phyloP scores from a whole-genome alignment of 192 early-diverging fungal genomes.

The Umbelopsis vinacea region DNA sequence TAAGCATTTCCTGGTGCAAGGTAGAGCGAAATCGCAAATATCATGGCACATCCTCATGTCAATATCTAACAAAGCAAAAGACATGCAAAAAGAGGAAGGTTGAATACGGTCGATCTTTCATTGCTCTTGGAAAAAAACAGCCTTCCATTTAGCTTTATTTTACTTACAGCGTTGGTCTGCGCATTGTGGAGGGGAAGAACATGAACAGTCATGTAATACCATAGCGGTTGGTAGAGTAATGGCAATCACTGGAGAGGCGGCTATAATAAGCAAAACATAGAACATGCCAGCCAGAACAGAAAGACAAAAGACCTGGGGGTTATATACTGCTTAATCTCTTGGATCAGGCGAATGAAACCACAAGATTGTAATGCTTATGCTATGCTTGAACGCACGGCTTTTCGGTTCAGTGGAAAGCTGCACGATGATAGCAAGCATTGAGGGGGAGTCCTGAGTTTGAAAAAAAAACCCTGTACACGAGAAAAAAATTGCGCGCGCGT shows the following conservation, averaged over 20 bases:
- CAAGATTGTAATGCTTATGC: too few species aligned
- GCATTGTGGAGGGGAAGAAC: neutral
- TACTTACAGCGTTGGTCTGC: neutral
- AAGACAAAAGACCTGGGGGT: neutral
- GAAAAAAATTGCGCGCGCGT: neutral
- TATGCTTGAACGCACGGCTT: too few species aligned
- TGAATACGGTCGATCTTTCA: neutral
- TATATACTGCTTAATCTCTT: neutral
- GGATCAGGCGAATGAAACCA: neutral
- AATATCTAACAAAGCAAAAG: neutral
- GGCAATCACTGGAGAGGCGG: neutral
- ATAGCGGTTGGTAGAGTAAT: neutral
- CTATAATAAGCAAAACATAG: neutral
- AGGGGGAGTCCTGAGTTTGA: neutral
- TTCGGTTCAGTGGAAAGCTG: too few species aligned
- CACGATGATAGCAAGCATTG: too few species aligned
- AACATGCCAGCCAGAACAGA: neutral
- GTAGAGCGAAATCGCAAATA: neutral
- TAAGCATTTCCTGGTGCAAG: neutral
- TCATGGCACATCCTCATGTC: constrained; percentile 3
- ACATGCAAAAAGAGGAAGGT: too few species aligned
- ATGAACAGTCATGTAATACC: constrained; percentile 2
- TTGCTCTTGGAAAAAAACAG: neutral
- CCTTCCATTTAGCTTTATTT: neutral
- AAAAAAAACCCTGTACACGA: neutral